Evolutionary conservation across 345 rosid species (phyloP), one percentile per base, ranked within the genome.

Genomic region (Populus euphratica): DNA sequence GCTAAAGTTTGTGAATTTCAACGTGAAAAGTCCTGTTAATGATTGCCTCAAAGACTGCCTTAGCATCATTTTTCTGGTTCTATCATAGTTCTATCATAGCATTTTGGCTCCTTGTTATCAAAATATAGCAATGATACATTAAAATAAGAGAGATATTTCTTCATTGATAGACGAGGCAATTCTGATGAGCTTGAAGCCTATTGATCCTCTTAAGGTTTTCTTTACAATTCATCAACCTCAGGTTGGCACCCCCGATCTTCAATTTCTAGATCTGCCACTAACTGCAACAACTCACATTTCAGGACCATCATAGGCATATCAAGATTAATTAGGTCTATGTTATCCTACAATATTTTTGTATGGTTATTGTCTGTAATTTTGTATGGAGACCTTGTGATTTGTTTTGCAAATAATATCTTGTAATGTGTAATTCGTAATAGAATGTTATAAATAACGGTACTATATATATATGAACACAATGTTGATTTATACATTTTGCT

Each of bases 1-100:
- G 94, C 85, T 96, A 98, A 47, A 96, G 97, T 79, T 96, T 94
- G 21, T 97, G 98, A 74, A 96, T 96, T 89, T 96, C 99, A 79
- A 83, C 29, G 97, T 86, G 82, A 94, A 94, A 69, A 98, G 98
- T 73, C 97, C 97, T 68, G 97, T 80, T 76, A 97, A 92, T 75
- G 98, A 96, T 76, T 92, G 97, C 81, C 93, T 91, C 89, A 93
- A 88, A 59, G 99, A 96, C 76, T 90, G 96, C 75, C 99, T 91
- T 41, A 90, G 47, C 54, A 86, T 77, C 35, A 86, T 85, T 82
- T 86, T 96, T 80, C 91, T 89, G 52, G 86, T 87, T 87, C 84
- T 85, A 68, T 89, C 95, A 72, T 83, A 56, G 20, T 87, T 87
- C 84, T 85, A 68, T 89, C 95, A 72, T 82, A 56, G 20, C 84